Conservation (phyloP, 2,329 filamentous ascomycete species). For the Thermothelomyces thermophilus region DNA sequence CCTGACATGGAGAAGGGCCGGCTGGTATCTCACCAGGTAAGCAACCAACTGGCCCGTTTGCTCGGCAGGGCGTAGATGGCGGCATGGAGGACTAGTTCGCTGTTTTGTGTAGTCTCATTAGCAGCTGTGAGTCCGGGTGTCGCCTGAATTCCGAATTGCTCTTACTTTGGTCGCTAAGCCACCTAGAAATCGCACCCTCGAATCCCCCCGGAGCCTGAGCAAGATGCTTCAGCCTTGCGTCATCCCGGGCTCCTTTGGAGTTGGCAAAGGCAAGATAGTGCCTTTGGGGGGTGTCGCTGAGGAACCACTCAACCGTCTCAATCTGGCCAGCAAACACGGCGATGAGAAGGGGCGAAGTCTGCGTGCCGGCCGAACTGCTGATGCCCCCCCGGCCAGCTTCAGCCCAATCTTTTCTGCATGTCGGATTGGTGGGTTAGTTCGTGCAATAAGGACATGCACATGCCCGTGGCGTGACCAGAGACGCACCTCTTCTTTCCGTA, state of each 20-base stretch:
- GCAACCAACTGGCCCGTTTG: conserved; percentile 49
- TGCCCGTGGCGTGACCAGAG: background rate
- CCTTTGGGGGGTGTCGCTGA: conserved; percentile 61
- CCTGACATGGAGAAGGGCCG: conserved; percentile 55
- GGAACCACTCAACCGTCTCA: conserved; percentile 69
- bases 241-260: conserved; percentile 52
- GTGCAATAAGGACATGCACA: background rate
- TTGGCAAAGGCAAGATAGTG: conserved; percentile 62
- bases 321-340: conserved; percentile 53
- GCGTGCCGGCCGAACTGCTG: conserved; percentile 34
- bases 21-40: conserved; percentile 58
- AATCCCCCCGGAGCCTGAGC: conserved; percentile 55
- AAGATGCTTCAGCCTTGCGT: conserved; percentile 57
- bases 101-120: conserved; percentile 26
- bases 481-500: conserved; percentile 61
- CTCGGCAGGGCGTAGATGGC: conserved; percentile 45
- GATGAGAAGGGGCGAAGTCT: conserved; percentile 53
- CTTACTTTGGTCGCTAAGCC: conserved; percentile 56
- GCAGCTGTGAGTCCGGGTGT: background rate
- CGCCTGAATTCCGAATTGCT: background rate
- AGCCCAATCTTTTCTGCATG: conserved; percentile 60
- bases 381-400: conserved; percentile 48
- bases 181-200: conserved; percentile 54
- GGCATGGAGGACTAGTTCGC: conserved; percentile 60
- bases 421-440: background rate